phyloP scores from a whole-genome alignment of 2,329 filamentous ascomycete species.

The Cladosporium sp. region DNA sequence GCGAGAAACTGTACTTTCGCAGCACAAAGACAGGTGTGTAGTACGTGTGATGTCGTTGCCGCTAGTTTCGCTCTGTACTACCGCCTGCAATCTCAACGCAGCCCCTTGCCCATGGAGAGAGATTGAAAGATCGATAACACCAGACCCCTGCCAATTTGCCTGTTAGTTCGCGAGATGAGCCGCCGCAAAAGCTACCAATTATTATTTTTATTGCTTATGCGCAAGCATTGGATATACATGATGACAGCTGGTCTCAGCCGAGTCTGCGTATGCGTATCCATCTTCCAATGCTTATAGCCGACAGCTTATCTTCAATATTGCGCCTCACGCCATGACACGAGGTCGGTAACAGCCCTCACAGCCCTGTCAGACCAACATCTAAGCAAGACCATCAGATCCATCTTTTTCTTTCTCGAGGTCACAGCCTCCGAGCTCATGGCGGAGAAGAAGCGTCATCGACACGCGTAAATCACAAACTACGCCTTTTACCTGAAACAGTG shows the following conservation, averaged over 20 bases:
- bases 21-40: too few relatives aligned
- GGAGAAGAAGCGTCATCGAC: neutral
- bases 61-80: neutral
- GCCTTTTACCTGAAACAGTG: neutral
- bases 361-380: neutral
- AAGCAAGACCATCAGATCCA: neutral
- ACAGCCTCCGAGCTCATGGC: neutral
- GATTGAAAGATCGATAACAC: neutral
- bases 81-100: slow-evolving; percentile 1
- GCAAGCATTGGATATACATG: neutral
- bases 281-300: neutral
- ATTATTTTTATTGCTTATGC: neutral
- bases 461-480: neutral
- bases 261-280: neutral
- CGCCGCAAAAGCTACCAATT: neutral
- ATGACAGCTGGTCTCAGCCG: neutral
- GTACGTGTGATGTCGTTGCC: neutral
- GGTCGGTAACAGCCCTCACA: neutral
- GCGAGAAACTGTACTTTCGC: neutral
- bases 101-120: neutral
- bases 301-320: neutral
- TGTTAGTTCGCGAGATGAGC: neutral
- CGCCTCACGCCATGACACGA: neutral
- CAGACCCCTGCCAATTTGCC: neutral
- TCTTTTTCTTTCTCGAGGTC: too few relatives aligned